These are phyloP conservation scores for Cryptococcus hybrid DNA, from an alignment of 1,284 basidiomycete species.

Conservation along the genomic window DNA sequence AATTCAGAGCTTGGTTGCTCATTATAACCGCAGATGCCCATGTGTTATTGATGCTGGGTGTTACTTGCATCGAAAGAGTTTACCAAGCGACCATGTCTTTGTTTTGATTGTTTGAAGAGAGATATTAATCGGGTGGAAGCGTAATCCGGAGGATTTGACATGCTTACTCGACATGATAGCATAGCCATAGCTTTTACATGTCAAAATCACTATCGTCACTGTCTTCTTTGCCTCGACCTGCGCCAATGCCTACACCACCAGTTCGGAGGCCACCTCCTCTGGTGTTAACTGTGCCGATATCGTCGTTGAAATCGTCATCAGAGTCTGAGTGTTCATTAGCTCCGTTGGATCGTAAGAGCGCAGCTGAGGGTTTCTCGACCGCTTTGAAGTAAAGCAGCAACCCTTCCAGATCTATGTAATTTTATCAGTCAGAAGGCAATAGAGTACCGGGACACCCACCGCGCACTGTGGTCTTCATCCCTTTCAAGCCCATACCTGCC, in stretches of 20 bases:
- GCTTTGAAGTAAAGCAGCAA: conserved; percentile 40
- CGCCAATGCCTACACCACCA: conserved; percentile 28
- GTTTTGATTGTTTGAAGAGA: neutral
- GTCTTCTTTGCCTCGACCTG: conserved; percentile 26
- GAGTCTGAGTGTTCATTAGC: conserved; percentile 13
- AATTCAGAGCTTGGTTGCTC: no score
- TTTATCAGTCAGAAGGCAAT: neutral
- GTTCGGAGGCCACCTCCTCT: conserved; percentile 29
- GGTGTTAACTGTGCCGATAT: conserved; percentile 33
- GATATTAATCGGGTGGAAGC: neutral
- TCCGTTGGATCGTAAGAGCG: conserved; percentile 13
- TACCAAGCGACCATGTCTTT: no score
- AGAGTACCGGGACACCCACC: conserved; percentile 55
- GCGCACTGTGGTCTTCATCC: conserved; percentile 73
- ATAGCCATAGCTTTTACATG: conserved; percentile 19
- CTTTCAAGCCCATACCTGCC: conserved; percentile 60
- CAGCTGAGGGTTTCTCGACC: conserved; percentile 38
- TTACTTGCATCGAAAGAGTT: no score
- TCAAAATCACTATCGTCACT: conserved; percentile 49
- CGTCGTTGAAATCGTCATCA: conserved; percentile 33
- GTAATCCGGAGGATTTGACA: no score
- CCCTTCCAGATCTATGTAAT: conserved; percentile 40
- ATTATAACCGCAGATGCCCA: no score
- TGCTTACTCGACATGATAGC: neutral
- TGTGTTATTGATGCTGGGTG: no score